phyloP scores from a whole-genome alignment of 805 yeast species.

The Spathaspora sp. region DNA sequence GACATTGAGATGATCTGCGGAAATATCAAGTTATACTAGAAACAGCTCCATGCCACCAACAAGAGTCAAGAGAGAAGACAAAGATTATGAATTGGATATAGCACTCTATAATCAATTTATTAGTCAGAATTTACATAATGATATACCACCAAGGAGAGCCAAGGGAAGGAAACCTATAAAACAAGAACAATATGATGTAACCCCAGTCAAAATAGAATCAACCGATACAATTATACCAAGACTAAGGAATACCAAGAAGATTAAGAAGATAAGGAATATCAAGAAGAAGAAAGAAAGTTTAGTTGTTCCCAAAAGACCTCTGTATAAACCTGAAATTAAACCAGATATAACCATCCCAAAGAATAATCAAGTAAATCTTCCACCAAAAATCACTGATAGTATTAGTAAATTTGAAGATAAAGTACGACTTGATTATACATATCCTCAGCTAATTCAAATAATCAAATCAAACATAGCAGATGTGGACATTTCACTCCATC shows the following conservation, averaged over 20 bases:
- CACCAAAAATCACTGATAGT: constrained; percentile 5
- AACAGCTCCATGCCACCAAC: not conserved
- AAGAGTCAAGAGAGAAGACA: not conserved
- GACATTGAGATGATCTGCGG: not conserved
- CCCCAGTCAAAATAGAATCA: not conserved
- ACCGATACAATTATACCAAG: not conserved
- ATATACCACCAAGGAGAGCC: constrained; percentile 22
- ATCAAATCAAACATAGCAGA: constrained; percentile 12
- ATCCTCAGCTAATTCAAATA: constrained; percentile 16
- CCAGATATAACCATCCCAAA: not conserved
- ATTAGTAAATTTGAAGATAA: constrained; percentile 14
- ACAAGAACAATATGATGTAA: not conserved
- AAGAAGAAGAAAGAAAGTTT: not conserved
- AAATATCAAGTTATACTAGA: not conserved
- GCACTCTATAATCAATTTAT: constrained; percentile 16
- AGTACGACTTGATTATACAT: constrained; percentile 12
- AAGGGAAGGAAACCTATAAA: not conserved
- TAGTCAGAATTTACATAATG: constrained; percentile 11
- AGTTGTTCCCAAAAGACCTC: not conserved
- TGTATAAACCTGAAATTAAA: not conserved
- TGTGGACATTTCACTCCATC: constrained; percentile 22
- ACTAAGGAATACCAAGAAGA: not conserved
- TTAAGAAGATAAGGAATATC: no score
- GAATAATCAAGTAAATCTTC: not conserved
- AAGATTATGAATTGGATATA: constrained; percentile 13